Conservation (phyloP, 768 basidiomycete genomes). For the Clitopilus passeckerianus region DNA sequence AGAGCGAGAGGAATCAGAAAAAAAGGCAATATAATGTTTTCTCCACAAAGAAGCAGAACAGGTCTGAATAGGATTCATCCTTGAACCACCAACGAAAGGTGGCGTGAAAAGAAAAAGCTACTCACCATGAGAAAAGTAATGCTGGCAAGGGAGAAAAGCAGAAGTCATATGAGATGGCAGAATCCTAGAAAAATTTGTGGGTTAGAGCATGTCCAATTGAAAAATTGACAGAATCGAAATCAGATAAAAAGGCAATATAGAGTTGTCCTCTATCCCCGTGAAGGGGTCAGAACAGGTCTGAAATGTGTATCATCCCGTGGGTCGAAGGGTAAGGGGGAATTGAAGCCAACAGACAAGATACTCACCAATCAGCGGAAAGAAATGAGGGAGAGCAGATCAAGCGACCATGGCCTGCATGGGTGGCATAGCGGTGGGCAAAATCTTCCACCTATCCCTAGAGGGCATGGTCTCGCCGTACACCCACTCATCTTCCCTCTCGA, state of each 20-base stretch:
- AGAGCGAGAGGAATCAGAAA: conserved; percentile 21
- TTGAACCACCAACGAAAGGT: conserved; percentile 10
- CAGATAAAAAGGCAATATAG: conserved; percentile 62
- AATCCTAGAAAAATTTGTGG: not conserved
- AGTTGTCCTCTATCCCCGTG: conserved; percentile 46
- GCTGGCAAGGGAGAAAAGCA: conserved; percentile 5
- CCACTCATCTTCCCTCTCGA: conserved; percentile 54
- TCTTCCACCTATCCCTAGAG: conserved; percentile 45
- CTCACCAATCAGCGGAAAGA: conserved; percentile 12
- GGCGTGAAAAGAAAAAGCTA: conserved; percentile 12
- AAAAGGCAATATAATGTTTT: conserved; percentile 54
- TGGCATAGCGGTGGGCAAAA: conserved; percentile 52
- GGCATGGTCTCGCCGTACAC: conserved; percentile 56
- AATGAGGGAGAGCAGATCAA: conserved; percentile 12
- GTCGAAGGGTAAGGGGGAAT: conserved; percentile 6
- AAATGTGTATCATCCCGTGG: conserved; percentile 53
- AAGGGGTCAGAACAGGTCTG: conserved; percentile 76
- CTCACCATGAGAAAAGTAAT: conserved; percentile 28
- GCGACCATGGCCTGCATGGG: conserved; percentile 32
- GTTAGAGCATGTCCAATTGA: no score
- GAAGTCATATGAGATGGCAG: not conserved
- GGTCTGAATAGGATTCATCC: conserved; percentile 61
- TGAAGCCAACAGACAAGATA: no score
- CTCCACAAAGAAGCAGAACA: conserved; percentile 60
- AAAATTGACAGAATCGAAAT: conserved; percentile 17